Evolutionary conservation across 2,329 filamentous ascomycete species (phyloP).

Genomic region (Cytospora mali): DNA sequence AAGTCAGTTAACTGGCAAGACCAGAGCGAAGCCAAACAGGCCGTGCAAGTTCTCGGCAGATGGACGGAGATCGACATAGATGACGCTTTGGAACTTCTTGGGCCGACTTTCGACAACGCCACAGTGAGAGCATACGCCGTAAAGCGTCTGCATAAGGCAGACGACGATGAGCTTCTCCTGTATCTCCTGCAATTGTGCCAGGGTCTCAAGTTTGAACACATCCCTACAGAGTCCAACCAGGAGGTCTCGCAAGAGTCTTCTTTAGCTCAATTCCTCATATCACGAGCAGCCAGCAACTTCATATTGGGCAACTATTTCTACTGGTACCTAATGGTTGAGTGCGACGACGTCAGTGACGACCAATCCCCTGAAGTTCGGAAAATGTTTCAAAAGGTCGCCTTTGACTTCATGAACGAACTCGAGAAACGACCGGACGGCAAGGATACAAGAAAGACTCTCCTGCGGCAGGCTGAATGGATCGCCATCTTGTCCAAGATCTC

Average conservation of each 20-base stretch:
- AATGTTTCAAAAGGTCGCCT: slow-evolving; percentile 90
- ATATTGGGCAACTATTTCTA: slow-evolving; percentile 92
- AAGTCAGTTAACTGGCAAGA: slow-evolving; percentile 97
- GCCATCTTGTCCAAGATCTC: slow-evolving; percentile 86
- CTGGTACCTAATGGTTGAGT: slow-evolving; percentile 99
- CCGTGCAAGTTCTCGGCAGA: slow-evolving; percentile 83
- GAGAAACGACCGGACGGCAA: slow-evolving; percentile 70
- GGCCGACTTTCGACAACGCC: slow-evolving; percentile 86
- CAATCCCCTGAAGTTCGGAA: slow-evolving; percentile 76
- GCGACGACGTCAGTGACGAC: slow-evolving; percentile 78
- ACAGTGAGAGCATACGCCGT: slow-evolving; percentile 92
- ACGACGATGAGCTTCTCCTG: slow-evolving; percentile 86
- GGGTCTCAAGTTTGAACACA: slow-evolving; percentile 90
- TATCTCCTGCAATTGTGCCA: slow-evolving; percentile 95
- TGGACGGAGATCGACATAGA: slow-evolving; percentile 98
- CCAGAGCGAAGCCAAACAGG: slow-evolving; percentile 80
- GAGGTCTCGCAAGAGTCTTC: slow-evolving; percentile 76
- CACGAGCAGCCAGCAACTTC: slow-evolving; percentile 84
- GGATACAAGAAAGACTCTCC: slow-evolving; percentile 73
- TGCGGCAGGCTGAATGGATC: slow-evolving; percentile 87
- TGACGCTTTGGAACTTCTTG: slow-evolving; percentile 90
- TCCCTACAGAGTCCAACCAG: slow-evolving; percentile 62
- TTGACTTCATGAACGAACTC: slow-evolving; percentile 91
- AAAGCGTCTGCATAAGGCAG: slow-evolving; percentile 85
- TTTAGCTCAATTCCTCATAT: slow-evolving; percentile 84